A percentile compares a stretch with the other conserved stretches of the same genome.
Evolutionary conservation across 345 rosid species (phyloP).

Genomic region (Toxicodendron radicans): DNA sequence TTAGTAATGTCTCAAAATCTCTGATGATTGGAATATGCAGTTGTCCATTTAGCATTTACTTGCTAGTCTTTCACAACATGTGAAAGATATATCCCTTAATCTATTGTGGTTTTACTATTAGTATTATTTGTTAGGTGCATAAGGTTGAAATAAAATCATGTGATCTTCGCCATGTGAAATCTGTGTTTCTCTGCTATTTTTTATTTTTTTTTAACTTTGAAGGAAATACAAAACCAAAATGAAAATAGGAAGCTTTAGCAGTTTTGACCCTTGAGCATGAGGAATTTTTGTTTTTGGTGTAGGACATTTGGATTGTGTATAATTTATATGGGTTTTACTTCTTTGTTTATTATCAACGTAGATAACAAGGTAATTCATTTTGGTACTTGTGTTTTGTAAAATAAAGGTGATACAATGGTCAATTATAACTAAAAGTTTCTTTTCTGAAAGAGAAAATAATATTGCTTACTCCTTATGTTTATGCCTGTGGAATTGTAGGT

Average conservation of each 20-base stretch:
- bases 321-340: background rate
- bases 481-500: constrained; percentile 48
- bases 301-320: background rate
- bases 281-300: background rate
- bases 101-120: too few species aligned
- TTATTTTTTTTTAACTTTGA: background rate
- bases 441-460: background rate
- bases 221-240: background rate
- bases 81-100: background rate
- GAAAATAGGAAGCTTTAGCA: background rate
- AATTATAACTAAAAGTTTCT: background rate
- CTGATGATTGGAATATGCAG: background rate
- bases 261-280: background rate
- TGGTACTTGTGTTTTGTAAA: background rate
- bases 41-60: constrained; percentile 2
- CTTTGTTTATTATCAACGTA: background rate
- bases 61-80: background rate
- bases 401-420: background rate
- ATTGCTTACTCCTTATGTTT: background rate
- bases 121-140: background rate
- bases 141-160: background rate
- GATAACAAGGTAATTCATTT: background rate
- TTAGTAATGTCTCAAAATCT: constrained; percentile 36
- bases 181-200: background rate
- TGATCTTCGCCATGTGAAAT: background rate